phyloP scores from a whole-genome alignment of 2,329 filamentous ascomycete genomes.

The Alternaria sp. region DNA sequence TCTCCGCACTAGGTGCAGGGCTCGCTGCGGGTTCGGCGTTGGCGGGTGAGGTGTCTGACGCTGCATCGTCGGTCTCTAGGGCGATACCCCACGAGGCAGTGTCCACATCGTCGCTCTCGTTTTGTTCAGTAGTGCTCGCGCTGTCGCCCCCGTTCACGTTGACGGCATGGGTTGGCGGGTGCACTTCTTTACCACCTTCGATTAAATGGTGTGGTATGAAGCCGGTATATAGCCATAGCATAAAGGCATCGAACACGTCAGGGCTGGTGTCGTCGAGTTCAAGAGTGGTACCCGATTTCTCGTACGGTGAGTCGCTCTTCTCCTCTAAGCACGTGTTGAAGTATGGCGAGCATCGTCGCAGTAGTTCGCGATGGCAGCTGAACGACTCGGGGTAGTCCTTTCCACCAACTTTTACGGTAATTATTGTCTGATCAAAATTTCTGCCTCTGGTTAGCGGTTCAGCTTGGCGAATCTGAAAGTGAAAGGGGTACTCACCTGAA shows the following conservation, averaged over 20 bases:
- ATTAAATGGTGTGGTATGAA: slow-evolving; percentile 50
- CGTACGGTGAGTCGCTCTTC: slow-evolving; percentile 45
- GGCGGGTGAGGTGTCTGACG: slow-evolving; percentile 17
- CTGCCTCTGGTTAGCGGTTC: slow-evolving; percentile 32
- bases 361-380: slow-evolving; percentile 46
- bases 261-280: slow-evolving; percentile 46
- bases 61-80: slow-evolving; percentile 42
- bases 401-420: slow-evolving; percentile 46
- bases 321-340: slow-evolving; percentile 45
- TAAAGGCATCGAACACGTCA: slow-evolving; percentile 51
- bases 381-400: slow-evolving; percentile 46
- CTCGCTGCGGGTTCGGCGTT: slow-evolving; percentile 21
- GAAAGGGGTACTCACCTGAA: slow-evolving; percentile 37
- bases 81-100: slow-evolving; percentile 47
- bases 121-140: slow-evolving; percentile 22
- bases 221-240: slow-evolving; percentile 51
- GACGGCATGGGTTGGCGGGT: slow-evolving; percentile 40
- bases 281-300: slow-evolving; percentile 34
- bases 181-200: slow-evolving; percentile 46
- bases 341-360: slow-evolving; percentile 46
- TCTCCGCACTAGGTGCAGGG: slow-evolving; percentile 37
- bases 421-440: slow-evolving; percentile 50
- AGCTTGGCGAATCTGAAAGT: not conserved
- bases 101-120: slow-evolving; percentile 44
- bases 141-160: slow-evolving; percentile 30